Evolutionary conservation across 2,329 filamentous ascomycete species (phyloP).

Genomic region (Canariomyces notabilis): DNA sequence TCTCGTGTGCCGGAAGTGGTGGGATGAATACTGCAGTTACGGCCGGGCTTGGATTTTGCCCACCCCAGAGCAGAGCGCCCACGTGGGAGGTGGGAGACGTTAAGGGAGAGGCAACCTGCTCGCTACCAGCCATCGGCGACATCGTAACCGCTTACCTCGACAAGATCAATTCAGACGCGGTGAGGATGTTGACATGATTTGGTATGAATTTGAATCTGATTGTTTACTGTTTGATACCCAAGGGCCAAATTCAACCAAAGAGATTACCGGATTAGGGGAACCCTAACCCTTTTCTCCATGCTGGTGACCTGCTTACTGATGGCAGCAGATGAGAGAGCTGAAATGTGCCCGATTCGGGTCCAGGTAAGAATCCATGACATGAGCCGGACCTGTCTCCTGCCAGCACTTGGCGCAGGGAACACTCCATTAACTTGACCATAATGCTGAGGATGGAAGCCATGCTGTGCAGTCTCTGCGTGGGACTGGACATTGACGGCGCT

Average conservation of each 20-base stretch:
- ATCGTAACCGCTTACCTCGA: too few relatives aligned
- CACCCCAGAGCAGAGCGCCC: too few relatives aligned
- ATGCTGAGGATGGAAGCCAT: not conserved
- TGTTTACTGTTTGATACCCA: not conserved
- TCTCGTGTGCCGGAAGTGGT: too few relatives aligned
- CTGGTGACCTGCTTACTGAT: not conserved
- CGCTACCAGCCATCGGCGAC: too few relatives aligned
- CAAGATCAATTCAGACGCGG: too few relatives aligned
- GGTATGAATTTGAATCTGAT: not conserved
- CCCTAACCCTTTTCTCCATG: not conserved
- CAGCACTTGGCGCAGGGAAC: not conserved
- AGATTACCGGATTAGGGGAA: too few relatives aligned
- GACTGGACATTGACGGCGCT: not conserved
- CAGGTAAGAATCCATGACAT: not conserved
- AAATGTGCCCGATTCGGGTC: not conserved
- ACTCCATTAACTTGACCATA: not conserved
- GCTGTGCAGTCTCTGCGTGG: slow-evolving; percentile 3
- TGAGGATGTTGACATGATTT: too few relatives aligned
- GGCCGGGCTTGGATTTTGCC: too few relatives aligned
- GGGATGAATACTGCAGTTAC: too few relatives aligned
- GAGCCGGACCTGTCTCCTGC: not conserved
- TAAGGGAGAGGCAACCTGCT: too few relatives aligned
- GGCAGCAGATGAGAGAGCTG: not conserved
- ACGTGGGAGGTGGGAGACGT: too few relatives aligned
- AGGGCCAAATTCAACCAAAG: too few relatives aligned